Evolutionary conservation across 73 alveolate genomes (phyloP), one percentile per base, ranked within the genome.

Genomic region (Tetrahymena thermophila): DNA sequence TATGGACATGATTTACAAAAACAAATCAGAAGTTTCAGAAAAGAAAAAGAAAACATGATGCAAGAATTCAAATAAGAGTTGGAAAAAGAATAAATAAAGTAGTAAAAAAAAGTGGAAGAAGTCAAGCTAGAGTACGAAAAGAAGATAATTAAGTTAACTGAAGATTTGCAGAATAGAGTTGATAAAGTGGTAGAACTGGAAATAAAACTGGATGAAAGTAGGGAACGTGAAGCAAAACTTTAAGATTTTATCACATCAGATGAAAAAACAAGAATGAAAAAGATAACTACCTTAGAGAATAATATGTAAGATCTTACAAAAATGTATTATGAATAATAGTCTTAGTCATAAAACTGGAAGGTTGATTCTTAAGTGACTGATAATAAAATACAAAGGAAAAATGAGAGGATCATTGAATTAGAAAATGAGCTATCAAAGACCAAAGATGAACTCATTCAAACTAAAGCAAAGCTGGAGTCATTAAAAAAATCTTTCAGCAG

Each of bases 351-450:
- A 85, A 98, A 97, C 35, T 85, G 97, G 96, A 97, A 97, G 95
- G 97, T 98, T 84, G 99, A 98, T 84, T 95, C 96, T 93, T 98
- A 97, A 96, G 98, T 97, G 35, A 95, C 97, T 19, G 98, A 97
- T 94, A 98, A 96, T 96, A 98, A 97, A 96, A 93, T 98, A 85
- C 94, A 96, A 94, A 98, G 98, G 85, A 97, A 98, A 94, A 98
- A 98, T 84, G 99, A 98, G 85, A 97, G 96, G 56, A 97, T 97
- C 23, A 50, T 57, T 1, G 34, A 94, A 31, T 56, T 97, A 16
- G 98, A 97, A 84, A 97, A 97, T 55, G 85, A 94, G 38, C 56
- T 97, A 0, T 35, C 35, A 34, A 71, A 43, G 19, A 43, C 95
- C 0, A 85, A 96, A 85, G 96, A 96, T 25, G 85, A 96, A 40